Base-by-base conservation (phyloP, 352 stramenopile species). In the Phytopythium boreale region DNA sequence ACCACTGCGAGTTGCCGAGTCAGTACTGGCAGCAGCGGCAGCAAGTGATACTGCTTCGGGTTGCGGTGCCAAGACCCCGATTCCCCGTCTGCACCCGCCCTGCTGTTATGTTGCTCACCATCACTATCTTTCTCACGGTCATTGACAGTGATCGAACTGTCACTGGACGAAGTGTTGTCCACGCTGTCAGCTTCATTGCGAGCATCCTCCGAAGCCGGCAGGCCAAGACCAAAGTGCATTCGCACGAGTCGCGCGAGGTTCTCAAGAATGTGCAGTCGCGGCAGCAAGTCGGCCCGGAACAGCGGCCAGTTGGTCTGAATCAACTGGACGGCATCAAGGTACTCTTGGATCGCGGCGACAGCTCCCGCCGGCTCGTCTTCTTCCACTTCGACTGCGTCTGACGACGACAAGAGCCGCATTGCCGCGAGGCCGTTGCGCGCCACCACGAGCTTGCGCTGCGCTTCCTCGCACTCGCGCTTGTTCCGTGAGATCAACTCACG, bases 381-480 rank as follows among this genome's bases (percentile, higher is more conserved):
- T 14, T 57, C 36, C 1, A 9, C 26, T 36, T 50, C 10, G 0
- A 50, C 39, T 8, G 84, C 68, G 17, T 75, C n/a, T 0, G 67
- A 43, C 9, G 89, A 59, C 22, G 86, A 39, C 15, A 77, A 62
- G 15, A 95, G 51, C 11, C 70, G 69, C 46, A 63, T 63, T 5
- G 75, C 76, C 0, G 81, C 88, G 20, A 92, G 67, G 1, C 82
- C 89, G 67, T 96, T 96, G 27, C 86, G 73, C 11, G 89, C 84
- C 4, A 78, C 82, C 22, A 97, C 61, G 8, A 92, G 65, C 64
- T 90, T 79, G 3, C 89, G 80, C 63, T 96, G 88, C 6, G 75
- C 76, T 55, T 97, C 88, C 59, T 96, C 89, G 56, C 85, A 93
- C 49, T 95, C 82, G n/a, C 80, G 76, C 20, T 70, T 75, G 58